Evolutionary conservation across 768 basidiomycete genomes (phyloP).

Genomic region (Hortiboletus flavorubellus): DNA sequence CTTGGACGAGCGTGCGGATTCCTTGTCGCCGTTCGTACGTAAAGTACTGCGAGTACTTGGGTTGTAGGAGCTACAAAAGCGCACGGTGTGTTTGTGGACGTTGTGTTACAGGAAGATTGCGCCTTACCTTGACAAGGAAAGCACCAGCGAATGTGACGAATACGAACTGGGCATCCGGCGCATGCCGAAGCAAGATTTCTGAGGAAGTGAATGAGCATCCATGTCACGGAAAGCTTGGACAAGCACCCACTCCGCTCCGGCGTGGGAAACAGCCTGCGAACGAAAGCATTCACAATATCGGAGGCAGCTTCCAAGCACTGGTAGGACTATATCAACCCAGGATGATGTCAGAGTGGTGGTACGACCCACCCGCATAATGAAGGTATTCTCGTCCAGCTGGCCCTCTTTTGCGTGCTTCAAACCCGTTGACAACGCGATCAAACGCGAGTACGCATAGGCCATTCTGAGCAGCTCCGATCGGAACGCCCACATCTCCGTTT

Average conservation of each 20-base stretch:
- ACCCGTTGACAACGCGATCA: conserved; percentile 68
- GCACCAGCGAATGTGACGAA: conserved; percentile 80
- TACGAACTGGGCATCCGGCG: conserved; percentile 76
- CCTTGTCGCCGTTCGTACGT: conserved; percentile 54
- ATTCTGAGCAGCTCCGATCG: conserved; percentile 58
- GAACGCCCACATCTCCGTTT: conserved; percentile 52
- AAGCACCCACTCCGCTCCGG: conserved; percentile 47
- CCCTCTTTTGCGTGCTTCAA: conserved; percentile 71
- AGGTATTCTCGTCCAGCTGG: conserved; percentile 56
- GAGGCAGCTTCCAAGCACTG: conserved; percentile 68
- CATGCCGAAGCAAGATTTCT: conserved; percentile 63
- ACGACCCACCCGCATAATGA: conserved; percentile 56
- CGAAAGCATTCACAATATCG: conserved; percentile 60
- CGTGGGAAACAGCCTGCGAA: conserved; percentile 52
- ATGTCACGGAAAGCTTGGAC: not conserved
- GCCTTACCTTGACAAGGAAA: conserved; percentile 71
- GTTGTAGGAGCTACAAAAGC: conserved; percentile 63
- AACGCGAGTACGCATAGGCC: conserved; percentile 65
- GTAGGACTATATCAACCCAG: not conserved
- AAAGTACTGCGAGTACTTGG: conserved; percentile 63
- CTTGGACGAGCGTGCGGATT: conserved; percentile 61
- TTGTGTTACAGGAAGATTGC: not conserved
- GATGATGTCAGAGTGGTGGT: not conserved
- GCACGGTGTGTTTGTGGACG: not conserved
- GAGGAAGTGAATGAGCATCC: conserved; percentile 7